Conservation (phyloP, 495 filamentous ascomycete genomes). For the Neurospora sp. region DNA sequence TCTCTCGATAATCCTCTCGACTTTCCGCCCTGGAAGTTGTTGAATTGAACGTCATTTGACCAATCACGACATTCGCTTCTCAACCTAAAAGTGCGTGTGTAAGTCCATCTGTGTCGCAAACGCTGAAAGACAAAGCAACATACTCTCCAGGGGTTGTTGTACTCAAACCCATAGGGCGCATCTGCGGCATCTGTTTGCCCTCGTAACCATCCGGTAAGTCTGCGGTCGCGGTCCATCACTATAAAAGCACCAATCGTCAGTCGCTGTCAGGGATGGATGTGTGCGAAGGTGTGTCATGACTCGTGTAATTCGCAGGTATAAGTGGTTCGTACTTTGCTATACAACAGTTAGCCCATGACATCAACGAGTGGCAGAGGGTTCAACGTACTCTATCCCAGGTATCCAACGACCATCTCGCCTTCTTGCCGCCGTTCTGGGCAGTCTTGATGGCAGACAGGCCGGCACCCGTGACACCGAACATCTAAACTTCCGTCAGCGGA, state of each 20-base stretch:
- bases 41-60: constrained; percentile 4
- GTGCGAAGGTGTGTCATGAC: constrained; percentile 1
- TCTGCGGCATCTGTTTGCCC: constrained; percentile 73
- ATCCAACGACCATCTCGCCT: constrained; percentile 71
- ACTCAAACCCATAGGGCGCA: constrained; percentile 81
- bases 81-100: constrained; percentile 29
- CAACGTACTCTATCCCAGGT: constrained; percentile 84
- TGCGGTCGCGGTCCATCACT: constrained; percentile 97
- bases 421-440: constrained; percentile 82
- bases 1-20: not conserved
- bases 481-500: constrained; percentile 44
- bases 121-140: not conserved
- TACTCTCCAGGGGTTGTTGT: constrained; percentile 91
- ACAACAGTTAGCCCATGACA: constrained; percentile 22
- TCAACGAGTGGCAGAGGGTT: constrained; percentile 12
- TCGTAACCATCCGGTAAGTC: constrained; percentile 75
- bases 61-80: constrained; percentile 35
- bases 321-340: constrained; percentile 62
- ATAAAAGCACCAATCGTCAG: constrained; percentile 17
- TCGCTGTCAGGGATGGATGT: not conserved
- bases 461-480: constrained; percentile 78
- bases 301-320: not conserved
- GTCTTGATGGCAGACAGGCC: constrained; percentile 64
- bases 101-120: not conserved
- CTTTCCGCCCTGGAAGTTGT: not conserved